phyloP scores from a whole-genome alignment of 805 yeast species.

The Yarrowia alimentaria region DNA sequence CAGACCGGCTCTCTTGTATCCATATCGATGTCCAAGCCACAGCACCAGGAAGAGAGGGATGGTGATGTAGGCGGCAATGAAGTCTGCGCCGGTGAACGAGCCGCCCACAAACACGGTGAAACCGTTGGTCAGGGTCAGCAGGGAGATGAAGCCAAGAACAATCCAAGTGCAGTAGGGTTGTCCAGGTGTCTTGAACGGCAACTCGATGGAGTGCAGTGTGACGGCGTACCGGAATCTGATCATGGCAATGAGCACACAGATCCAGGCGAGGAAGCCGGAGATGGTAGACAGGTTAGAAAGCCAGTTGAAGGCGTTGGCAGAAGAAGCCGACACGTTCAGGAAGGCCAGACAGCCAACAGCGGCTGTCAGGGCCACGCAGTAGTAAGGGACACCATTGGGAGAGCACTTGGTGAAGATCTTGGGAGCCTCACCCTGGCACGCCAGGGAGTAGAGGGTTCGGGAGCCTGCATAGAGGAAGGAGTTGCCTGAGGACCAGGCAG shows the following conservation, averaged over 20 bases:
- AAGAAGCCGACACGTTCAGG: constrained; percentile 59
- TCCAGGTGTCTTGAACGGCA: constrained; percentile 54
- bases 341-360: constrained; percentile 60
- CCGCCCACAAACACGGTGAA: constrained; percentile 60
- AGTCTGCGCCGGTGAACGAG: constrained; percentile 53
- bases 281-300: constrained; percentile 63
- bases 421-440: constrained; percentile 66
- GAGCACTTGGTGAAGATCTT: constrained; percentile 59
- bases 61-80: constrained; percentile 71
- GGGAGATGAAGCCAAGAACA: constrained; percentile 48
- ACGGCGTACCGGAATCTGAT: constrained; percentile 66
- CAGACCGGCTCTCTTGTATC: constrained; percentile 44
- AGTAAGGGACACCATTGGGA: constrained; percentile 67
- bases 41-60: constrained; percentile 55
- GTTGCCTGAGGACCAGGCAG: constrained; percentile 58
- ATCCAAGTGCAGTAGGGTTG: constrained; percentile 62
- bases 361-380: constrained; percentile 64
- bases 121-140: constrained; percentile 66
- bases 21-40: constrained; percentile 55
- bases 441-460: constrained; percentile 55
- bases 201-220: constrained; percentile 48
- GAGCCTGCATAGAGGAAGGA: constrained; percentile 60
- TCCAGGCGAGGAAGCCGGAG: constrained; percentile 67
- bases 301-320: constrained; percentile 61
- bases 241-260: constrained; percentile 52